Percentiles rank a stretch among this genome's conserved stretches.
Evolutionary conservation across 1,139 yeast genomes (phyloP).

Genomic region (Suhomyces yuchorum): DNA sequence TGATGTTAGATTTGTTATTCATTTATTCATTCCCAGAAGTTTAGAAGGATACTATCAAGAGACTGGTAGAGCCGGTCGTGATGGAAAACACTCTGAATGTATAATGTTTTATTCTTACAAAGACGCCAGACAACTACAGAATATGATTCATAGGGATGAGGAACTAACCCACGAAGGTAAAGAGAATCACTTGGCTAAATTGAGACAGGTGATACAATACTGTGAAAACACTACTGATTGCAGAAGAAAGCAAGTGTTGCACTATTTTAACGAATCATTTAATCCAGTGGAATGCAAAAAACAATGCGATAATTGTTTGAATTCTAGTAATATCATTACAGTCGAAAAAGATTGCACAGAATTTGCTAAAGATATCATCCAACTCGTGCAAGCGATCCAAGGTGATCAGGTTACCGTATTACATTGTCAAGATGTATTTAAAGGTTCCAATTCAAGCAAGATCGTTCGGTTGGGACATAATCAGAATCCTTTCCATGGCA

Average conservation of each 20-base stretch:
- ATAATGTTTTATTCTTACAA: constrained; percentile 76
- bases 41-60: constrained; percentile 97
- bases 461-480: constrained; percentile 67
- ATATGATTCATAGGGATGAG: constrained; percentile 75
- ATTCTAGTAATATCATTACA: constrained; percentile 40
- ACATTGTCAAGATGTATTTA: constrained; percentile 80
- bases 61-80: constrained; percentile 99
- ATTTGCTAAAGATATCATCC: constrained; percentile 60
- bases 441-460: constrained; percentile 70
- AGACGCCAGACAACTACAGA: constrained; percentile 74
- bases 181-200: constrained; percentile 75
- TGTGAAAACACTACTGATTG: constrained; percentile 93
- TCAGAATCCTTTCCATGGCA: constrained; percentile 62
- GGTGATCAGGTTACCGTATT: constrained; percentile 68
- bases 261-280: constrained; percentile 85
- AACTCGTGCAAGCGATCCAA: constrained; percentile 59
- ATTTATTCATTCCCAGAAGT: constrained; percentile 84
- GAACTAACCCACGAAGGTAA: constrained; percentile 65
- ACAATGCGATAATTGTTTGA: constrained; percentile 84
- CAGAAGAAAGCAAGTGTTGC: constrained; percentile 82
- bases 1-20: constrained; percentile 89
- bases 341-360: constrained; percentile 70
- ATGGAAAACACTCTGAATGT: constrained; percentile 80
- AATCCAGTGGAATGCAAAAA: constrained; percentile 65
- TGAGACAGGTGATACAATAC: constrained; percentile 84